phyloP scores from a whole-genome alignment of 331 rosid genomes.

The Quercus phellos region DNA sequence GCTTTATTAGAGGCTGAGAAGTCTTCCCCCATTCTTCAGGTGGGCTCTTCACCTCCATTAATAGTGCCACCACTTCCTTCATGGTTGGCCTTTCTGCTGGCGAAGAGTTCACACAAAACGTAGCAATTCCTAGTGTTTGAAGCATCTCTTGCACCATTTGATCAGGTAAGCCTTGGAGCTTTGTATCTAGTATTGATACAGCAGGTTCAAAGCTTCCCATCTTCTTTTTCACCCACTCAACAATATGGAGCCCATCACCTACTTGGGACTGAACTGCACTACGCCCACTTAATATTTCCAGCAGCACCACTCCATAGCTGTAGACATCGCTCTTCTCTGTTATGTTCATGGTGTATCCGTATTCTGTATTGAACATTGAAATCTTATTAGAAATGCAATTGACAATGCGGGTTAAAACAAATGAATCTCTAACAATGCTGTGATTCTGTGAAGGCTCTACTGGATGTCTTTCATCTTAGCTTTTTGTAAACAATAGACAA shows the following conservation, averaged over 20 bases:
- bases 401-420: background rate
- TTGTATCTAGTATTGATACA: slow-evolving; percentile 57
- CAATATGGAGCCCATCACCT: slow-evolving; percentile 85
- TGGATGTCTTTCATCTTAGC: background rate
- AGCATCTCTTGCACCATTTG: slow-evolving; percentile 96
- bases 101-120: slow-evolving; percentile 86
- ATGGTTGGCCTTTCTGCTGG: slow-evolving; percentile 75
- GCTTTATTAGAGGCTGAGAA: slow-evolving; percentile 86
- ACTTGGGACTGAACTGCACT: slow-evolving; percentile 63
- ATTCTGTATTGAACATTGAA: slow-evolving; percentile 46
- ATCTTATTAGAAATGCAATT: slow-evolving; percentile 16
- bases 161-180: slow-evolving; percentile 85
- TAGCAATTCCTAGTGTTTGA: slow-evolving; percentile 90
- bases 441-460: background rate
- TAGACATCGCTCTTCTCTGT: slow-evolving; percentile 93
- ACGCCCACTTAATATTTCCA: slow-evolving; percentile 81
- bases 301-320: slow-evolving; percentile 84
- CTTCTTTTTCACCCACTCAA: slow-evolving; percentile 94
- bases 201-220: slow-evolving; percentile 94
- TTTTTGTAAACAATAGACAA: background rate
- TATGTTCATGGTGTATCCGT: slow-evolving; percentile 94
- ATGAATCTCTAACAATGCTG: background rate
- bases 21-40: slow-evolving; percentile 82
- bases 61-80: slow-evolving; percentile 88
- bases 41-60: slow-evolving; percentile 78